Conservation (phyloP, 176 grass and related monocot species). For the Triticum aestivum region DNA sequence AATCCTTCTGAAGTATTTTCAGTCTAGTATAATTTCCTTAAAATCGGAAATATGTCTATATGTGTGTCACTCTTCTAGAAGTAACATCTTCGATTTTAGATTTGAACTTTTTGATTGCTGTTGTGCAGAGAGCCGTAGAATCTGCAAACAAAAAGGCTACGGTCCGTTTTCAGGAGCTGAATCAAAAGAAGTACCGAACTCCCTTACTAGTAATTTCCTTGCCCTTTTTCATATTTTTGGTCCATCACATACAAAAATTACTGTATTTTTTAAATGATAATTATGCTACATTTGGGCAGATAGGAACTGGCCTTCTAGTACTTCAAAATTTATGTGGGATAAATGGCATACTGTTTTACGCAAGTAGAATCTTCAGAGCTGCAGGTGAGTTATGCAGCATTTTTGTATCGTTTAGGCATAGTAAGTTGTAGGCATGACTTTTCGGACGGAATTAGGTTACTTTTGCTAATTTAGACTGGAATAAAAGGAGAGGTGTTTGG, state of each 20-base stretch:
- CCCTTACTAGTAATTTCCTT: no score
- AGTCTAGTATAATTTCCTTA: neutral
- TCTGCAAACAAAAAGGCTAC: constrained; percentile 72
- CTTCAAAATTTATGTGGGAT: constrained; percentile 89
- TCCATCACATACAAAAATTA: neutral
- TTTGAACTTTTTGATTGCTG: neutral
- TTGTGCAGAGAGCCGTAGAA: constrained; percentile 66
- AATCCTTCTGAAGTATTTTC: neutral
- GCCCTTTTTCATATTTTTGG: no score
- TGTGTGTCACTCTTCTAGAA: neutral
- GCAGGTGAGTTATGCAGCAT: constrained; percentile 43
- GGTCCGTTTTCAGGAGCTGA: constrained; percentile 72
- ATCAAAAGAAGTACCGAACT: constrained; percentile 63
- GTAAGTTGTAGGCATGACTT: neutral
- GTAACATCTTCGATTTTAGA: neutral
- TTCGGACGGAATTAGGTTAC: neutral
- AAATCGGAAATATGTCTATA: neutral
- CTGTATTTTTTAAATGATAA: neutral
- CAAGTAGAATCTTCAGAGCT: constrained; percentile 84
- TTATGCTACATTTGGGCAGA: constrained; percentile 20
- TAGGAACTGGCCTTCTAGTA: constrained; percentile 50
- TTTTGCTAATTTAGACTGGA: constrained; percentile 3
- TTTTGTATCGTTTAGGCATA: neutral
- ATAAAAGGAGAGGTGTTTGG: neutral
- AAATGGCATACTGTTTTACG: constrained; percentile 86